Evolutionary conservation across 305 asterid genomes (phyloP).

Genomic region (Fraxinus xanthoxyloides): DNA sequence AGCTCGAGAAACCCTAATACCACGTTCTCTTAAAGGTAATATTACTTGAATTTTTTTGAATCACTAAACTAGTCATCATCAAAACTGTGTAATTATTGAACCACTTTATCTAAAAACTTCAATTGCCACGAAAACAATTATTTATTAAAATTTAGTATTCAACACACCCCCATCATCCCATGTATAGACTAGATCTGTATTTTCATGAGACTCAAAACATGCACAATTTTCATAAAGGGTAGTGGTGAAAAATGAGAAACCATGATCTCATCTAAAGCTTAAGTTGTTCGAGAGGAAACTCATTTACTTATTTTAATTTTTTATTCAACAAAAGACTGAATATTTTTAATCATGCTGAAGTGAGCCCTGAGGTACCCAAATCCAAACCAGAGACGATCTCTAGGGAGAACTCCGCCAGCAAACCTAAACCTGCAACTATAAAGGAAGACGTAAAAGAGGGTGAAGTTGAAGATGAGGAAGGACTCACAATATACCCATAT

Average conservation of each 20-base stretch:
- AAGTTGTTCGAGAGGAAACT: not conserved
- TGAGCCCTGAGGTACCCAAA: conserved; percentile 42
- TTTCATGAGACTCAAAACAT: not conserved
- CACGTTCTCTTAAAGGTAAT: conserved; percentile 73
- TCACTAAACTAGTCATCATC: not conserved
- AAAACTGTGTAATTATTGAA: not conserved
- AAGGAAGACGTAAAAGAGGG: conserved; percentile 79
- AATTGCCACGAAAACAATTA: not conserved
- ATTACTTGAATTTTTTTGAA: not conserved
- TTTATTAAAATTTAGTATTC: not conserved
- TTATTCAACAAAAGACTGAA: not conserved
- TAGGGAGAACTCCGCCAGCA: conserved; percentile 39
- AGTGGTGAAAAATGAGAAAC: not conserved
- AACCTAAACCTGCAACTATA: conserved; percentile 75
- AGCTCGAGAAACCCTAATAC: conserved; percentile 51
- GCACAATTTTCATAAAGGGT: not conserved
- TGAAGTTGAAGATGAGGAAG: conserved; percentile 83
- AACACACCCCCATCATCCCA: not conserved
- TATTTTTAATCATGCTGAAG: conserved; percentile 18
- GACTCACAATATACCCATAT: conserved; percentile 63
- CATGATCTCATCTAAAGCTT: not conserved
- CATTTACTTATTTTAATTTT: not conserved
- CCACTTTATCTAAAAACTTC: not conserved
- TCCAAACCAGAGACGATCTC: conserved; percentile 42
- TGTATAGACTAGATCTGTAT: not conserved